Evolutionary conservation across 2,329 filamentous ascomycete genomes (phyloP).

Genomic region (Ilyonectria mors-panacis): DNA sequence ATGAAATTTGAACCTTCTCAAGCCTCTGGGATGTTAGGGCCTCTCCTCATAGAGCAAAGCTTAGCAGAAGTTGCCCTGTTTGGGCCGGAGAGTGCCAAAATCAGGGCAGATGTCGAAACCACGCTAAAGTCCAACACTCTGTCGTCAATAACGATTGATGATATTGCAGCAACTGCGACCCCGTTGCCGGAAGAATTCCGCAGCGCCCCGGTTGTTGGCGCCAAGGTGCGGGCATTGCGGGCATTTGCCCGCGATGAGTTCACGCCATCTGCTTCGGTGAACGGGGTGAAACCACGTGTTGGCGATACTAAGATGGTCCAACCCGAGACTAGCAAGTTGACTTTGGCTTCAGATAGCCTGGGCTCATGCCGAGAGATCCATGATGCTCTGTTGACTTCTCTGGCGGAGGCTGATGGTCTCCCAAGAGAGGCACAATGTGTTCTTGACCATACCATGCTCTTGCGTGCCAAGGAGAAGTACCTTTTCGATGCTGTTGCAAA

Average conservation of each 20-base stretch:
- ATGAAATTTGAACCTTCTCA: slow-evolving; percentile 73
- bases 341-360: slow-evolving; percentile 56
- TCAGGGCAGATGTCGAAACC: slow-evolving; percentile 59
- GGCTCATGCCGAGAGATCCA: slow-evolving; percentile 71
- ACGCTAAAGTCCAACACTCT: slow-evolving; percentile 55
- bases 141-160: slow-evolving; percentile 53
- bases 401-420: slow-evolving; percentile 62
- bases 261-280: slow-evolving; percentile 37
- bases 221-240: slow-evolving; percentile 65
- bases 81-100: slow-evolving; percentile 63
- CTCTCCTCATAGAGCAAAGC: slow-evolving; percentile 67
- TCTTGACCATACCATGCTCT: slow-evolving; percentile 71
- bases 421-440: slow-evolving; percentile 66
- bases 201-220: slow-evolving; percentile 60
- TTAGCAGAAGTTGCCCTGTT: slow-evolving; percentile 71
- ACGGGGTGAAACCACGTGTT: slow-evolving; percentile 44
- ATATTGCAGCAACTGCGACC: slow-evolving; percentile 54
- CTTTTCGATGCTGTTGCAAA: slow-evolving; percentile 77
- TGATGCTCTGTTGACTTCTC: slow-evolving; percentile 66
- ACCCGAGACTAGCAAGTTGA: slow-evolving; percentile 54
- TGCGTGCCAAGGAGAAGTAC: slow-evolving; percentile 74
- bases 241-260: slow-evolving; percentile 53
- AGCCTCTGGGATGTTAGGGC: slow-evolving; percentile 66
- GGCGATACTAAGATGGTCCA: slow-evolving; percentile 48
- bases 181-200: slow-evolving; percentile 60